Evolutionary conservation across 768 basidiomycete genomes (phyloP).

Genomic region (Lyophyllum decastes): DNA sequence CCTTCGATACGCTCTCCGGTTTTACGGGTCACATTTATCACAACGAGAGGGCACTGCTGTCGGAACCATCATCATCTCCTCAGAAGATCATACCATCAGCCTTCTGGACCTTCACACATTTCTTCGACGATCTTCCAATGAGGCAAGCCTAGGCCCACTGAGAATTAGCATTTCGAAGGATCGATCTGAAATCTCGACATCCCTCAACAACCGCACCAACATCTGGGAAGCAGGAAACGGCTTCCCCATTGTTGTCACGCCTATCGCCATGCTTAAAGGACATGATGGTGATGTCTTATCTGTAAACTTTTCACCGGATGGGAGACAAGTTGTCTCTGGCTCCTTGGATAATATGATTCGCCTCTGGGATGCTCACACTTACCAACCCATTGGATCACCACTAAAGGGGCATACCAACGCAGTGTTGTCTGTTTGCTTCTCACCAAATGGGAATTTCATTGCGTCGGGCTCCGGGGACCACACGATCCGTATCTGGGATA

Average conservation of each 20-base stretch:
- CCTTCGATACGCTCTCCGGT: not conserved
- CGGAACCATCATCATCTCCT: not conserved
- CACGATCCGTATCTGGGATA: slow-evolving; percentile 9
- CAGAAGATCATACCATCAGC: not conserved
- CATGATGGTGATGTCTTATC: slow-evolving; percentile 5
- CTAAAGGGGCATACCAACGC: slow-evolving; percentile 7
- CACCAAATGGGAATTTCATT: slow-evolving; percentile 16
- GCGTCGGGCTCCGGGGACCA: slow-evolving; percentile 5
- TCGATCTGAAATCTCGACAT: no score
- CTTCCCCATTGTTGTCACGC: no score
- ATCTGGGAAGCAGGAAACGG: no score
- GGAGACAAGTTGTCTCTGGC: slow-evolving; percentile 17
- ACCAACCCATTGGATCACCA: not conserved
- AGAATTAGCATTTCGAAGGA: no score
- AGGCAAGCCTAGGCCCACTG: no score
- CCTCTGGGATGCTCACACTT: slow-evolving; percentile 19
- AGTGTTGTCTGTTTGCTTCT: slow-evolving; percentile 16
- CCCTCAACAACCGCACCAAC: no score
- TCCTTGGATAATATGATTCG: slow-evolving; percentile 16
- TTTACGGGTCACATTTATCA: not conserved
- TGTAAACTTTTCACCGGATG: slow-evolving; percentile 22
- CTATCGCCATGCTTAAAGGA: not conserved
- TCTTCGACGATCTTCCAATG: not conserved
- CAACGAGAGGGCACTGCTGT: not conserved
- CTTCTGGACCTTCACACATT: not conserved